A percentile compares a stretch with the other conserved stretches of the same genome.
phyloP scores from a whole-genome alignment of 805 yeast genomes.

The Hanseniaspora valbyensis region DNA sequence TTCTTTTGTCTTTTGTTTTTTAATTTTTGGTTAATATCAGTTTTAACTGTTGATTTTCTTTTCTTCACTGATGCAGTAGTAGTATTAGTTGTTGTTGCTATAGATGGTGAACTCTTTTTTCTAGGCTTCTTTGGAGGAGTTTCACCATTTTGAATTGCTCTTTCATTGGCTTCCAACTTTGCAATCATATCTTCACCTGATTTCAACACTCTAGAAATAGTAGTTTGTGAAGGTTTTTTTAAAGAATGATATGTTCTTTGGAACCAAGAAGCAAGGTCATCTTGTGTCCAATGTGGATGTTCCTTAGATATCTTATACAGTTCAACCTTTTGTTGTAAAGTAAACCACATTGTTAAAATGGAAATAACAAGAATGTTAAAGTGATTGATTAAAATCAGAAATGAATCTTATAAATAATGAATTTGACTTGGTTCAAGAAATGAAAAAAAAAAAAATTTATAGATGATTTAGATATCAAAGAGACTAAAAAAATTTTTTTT shows the following conservation, averaged over 20 bases:
- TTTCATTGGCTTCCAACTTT: background rate
- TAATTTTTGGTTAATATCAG: background rate
- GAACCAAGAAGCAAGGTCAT: constrained; percentile 56
- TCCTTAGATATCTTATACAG: constrained; percentile 57
- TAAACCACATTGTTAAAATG: constrained; percentile 38
- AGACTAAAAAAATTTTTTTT: no score
- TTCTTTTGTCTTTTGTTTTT: background rate
- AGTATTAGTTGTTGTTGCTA: background rate
- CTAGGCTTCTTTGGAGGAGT: background rate
- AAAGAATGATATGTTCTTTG: constrained; percentile 40
- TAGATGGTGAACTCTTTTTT: background rate
- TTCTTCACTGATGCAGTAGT: no score
- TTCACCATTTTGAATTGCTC: background rate
- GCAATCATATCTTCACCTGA: constrained; percentile 42
- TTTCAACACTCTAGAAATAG: constrained; percentile 50
- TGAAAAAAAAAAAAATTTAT: no score
- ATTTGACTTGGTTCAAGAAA: no score
- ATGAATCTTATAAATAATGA: no score
- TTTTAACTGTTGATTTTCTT: background rate
- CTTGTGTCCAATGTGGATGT: constrained; percentile 59
- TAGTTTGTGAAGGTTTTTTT: constrained; percentile 55
- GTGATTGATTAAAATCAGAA: no score
- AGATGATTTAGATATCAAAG: no score
- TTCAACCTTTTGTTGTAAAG: constrained; percentile 52
- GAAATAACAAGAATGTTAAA: background rate